Evolutionary conservation across 2,329 filamentous ascomycete species (phyloP), one percentile per base, ranked within the genome.

Genomic region (Xylariaceae sp.): DNA sequence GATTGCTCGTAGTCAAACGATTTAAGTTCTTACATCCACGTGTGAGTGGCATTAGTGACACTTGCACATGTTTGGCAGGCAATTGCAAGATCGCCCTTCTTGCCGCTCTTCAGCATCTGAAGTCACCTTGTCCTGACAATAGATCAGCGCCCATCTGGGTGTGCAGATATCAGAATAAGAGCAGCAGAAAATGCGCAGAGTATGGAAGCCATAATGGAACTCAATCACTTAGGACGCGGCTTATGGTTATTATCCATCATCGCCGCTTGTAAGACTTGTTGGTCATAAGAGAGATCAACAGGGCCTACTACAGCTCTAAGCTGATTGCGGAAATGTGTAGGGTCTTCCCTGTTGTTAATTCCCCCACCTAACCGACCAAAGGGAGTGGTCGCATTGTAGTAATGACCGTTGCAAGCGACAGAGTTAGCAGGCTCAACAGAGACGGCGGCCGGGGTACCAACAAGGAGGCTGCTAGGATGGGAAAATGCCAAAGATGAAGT

Each of bases 401-500:
- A 63, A 27, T 64, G 58, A 11, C 63, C 67, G 32, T 69, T 69
- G 37, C 60, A 66, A 20, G 62, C 53, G 6, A 61, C 54, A n/a
- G 57, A 49, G 35, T 63, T 58, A 11, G 53, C 32, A 37, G 60
- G 61, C 6, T 50, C 59, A 5, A 53, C 56, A 13, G 35, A 39
- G 9, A 37, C 44, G 35, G 45, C 55, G 20, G 45, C 48, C 15
- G 78, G 78, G 4, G 78, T 80, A 27, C 79, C 76, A 33, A 73
- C 75, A 51, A 79, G 81, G 18, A 83, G 60, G 57, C 78, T 81
- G 64, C 79, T 82, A 1, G 72, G 68, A 50, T 81, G 72, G 11
- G 80, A 78, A 57, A 82, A 82, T 6, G 58, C 63, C 11, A 65
- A 55, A 4, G 66, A 64, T 1, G 74, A 73, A 50, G 55, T 58